Base-by-base conservation (phyloP, 1,284 basidiomycete species). In the Trichosporon inkin region DNA sequence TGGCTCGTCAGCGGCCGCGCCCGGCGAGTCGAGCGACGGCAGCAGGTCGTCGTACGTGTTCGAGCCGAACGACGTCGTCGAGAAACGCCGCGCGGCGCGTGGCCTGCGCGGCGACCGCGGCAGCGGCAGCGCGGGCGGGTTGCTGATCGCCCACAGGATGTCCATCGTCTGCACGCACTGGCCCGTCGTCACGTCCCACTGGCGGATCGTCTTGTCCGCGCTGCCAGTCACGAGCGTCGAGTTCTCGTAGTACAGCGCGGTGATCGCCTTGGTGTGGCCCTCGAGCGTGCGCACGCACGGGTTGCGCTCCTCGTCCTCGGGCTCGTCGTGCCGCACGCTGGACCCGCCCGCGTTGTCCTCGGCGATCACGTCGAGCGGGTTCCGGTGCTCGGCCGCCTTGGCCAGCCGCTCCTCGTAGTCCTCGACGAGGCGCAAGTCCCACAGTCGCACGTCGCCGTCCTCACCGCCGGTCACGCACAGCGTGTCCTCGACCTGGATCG, bases 161-260 rank as follows among this genome's bases (percentile, higher is more conserved):
- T 99, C 96, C 96, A 99, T 99, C 11, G 95, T 96, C 81, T 97
- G 87, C 54, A 99, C 88, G 76, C 95, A 98, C 81, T 99, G 95
- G 5, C 95, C 95, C 0, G 95, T 98, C 39, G 86, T 86, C 58
- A 99, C 85, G 74, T 99, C 95, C 96, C 96, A 99, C 77, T 99
- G 94, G 2, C 95, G 88, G 61, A 99, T 84, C 1, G 96, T 99
- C 81, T 98, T 97, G 81, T 99, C 96, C 3, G 91, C 92, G 3
- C 95, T 95, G 53, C 96, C 96, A 2, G 94, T 96, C 11, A 98
- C 94, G 77, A 98, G 79, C 70, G 90, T 95, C 55, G 89, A 86
- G 66, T 93, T 92, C 78, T 98, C 95, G 72, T 97, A 97, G 80
- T 95, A 98, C 63, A 99, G 81, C 7, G 92, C 83, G 1, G 94